These are phyloP conservation scores for Irineochytrium annulatum DNA, from an alignment of 192 early-diverging fungal species.

Conservation along the genomic window DNA sequence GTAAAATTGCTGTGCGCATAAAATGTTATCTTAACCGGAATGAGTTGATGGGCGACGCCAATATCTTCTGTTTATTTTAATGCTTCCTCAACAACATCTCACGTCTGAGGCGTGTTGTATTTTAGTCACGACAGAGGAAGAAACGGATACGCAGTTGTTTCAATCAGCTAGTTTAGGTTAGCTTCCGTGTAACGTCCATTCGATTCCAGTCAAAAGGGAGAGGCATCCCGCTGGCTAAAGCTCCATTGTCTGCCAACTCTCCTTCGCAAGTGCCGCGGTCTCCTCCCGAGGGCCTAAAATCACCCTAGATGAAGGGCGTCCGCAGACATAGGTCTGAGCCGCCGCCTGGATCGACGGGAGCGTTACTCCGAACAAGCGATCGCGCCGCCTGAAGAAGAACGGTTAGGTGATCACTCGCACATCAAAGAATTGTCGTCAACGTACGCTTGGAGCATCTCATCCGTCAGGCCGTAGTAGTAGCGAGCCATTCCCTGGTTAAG, in stretches of 20 bases:
- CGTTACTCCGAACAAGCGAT: slow-evolving; percentile 66
- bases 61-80: no score
- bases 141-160: no score
- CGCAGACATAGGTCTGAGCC: slow-evolving; percentile 62
- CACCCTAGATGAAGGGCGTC: slow-evolving; percentile 11
- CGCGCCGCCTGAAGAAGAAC: slow-evolving; percentile 57
- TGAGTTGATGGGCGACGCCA: no score
- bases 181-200: no score
- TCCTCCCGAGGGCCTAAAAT: slow-evolving; percentile 11
- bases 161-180: no score
- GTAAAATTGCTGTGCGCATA: no score
- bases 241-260: not conserved
- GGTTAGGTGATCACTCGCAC: not conserved
- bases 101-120: no score
- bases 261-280: slow-evolving; percentile 2
- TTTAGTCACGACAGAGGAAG: no score
- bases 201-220: no score
- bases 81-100: no score
- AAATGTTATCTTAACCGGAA: no score
- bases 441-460: slow-evolving; percentile 80
- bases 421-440: not conserved
- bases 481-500: slow-evolving; percentile 60
- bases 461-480: slow-evolving; percentile 72
- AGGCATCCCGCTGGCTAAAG: no score
- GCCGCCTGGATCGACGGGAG: slow-evolving; percentile 66